A percentile compares a stretch with the other conserved stretches of the same genome.
Conservation (phyloP, 306 rosid species). For the Sesbania bispinosa region DNA sequence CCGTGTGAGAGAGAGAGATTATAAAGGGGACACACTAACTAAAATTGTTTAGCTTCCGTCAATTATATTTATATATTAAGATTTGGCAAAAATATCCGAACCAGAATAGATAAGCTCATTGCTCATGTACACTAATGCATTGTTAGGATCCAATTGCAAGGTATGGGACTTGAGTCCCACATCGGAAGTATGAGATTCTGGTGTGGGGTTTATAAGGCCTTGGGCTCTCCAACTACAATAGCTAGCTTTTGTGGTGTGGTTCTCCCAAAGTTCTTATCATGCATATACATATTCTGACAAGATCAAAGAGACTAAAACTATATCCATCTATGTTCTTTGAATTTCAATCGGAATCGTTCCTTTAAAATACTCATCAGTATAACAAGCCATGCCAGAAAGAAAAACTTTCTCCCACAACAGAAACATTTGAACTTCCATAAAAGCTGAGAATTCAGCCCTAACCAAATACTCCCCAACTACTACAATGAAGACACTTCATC, state of each 20-base stretch:
- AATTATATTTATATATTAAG: not conserved
- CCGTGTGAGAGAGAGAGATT: not conserved
- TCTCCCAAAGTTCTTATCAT: too few relatives aligned
- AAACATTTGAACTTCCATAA: slow-evolving; percentile 3
- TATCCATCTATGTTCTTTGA: not conserved
- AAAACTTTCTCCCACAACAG: not conserved
- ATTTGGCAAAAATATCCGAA: not conserved
- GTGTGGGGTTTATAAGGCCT: too few relatives aligned
- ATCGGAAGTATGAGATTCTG: too few relatives aligned
- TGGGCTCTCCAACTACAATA: too few relatives aligned
- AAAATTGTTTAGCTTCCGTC: not conserved
- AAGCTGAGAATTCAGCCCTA: not conserved
- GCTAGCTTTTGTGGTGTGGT: too few relatives aligned
- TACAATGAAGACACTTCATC: not conserved
- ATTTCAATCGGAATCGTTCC: not conserved
- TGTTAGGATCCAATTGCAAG: too few relatives aligned
- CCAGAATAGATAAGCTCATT: not conserved
- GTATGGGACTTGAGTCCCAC: too few relatives aligned
- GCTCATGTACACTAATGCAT: too few relatives aligned
- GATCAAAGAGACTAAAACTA: not conserved
- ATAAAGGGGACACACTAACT: not conserved
- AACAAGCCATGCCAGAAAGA: not conserved
- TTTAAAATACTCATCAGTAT: not conserved
- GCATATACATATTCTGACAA: not conserved
- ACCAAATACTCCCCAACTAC: slow-evolving; percentile 8